Base-by-base conservation (phyloP, 345 rosid species). In the Eutrema japonicum region DNA sequence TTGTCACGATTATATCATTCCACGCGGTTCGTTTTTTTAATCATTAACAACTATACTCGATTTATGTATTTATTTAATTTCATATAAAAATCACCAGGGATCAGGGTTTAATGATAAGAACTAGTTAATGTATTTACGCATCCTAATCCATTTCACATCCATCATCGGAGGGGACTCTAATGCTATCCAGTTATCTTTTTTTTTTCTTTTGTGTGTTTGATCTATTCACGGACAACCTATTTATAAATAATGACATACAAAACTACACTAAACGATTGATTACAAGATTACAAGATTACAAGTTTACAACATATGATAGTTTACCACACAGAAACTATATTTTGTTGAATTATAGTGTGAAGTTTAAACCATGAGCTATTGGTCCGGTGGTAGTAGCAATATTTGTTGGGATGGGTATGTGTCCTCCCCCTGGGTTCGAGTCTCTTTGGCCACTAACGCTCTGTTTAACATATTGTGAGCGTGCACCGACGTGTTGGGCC, bases 11-110 rank as follows among this genome's bases (percentile, higher is more conserved):
- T 64, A 64, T 70, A 70, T 56, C 56, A 64, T 65, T 64, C 18
- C 76, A 50, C 80, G 80, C 80, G 80, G 62, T 72, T 64, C 3
- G 37, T 27, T 57, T 70, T 43, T 47, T 41, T n/a, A 71, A 77
- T 77, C 68, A 77, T 77, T 77, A 51, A 55, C 64, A 57, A 74
- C 6, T 12, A 58, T 58, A 57, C 56, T 48, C 43, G 32, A 69
- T 16, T 36, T 29, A 48, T 60, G 48, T 42, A 37, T 63, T 38
- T 35, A 26, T 50, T 75, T 46, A 36, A 47, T 38, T 42, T 54
- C 50, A 45, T 18, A 43, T 27, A 16, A 55, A 76, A 47, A 29
- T 63, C 57, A 49, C 53, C 46, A 70, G 6, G 40, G 79, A 64
- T 30, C 35, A 61, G 41, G 55, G 67, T 42, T 74, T 42, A 38